Conservation (phyloP, 352 stramenopile species). For the Phytophthora kernoviae region DNA sequence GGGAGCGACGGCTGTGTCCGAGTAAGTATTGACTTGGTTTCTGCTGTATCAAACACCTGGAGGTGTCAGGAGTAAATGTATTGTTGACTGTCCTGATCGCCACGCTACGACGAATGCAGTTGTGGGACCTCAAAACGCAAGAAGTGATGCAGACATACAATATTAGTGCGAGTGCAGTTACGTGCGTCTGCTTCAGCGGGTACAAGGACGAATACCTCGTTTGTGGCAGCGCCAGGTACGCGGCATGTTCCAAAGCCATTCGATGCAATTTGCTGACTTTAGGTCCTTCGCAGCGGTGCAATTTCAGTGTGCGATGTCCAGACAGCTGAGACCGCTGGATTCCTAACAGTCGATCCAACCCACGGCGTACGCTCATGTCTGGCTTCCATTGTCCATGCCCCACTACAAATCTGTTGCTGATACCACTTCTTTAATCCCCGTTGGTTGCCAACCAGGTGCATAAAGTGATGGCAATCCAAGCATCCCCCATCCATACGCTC, state of each 20-base stretch:
- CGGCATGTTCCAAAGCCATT: not conserved
- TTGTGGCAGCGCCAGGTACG: constrained; percentile 67
- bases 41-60: too few relatives aligned
- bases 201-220: constrained; percentile 79
- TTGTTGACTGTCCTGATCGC: too few relatives aligned
- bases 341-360: constrained; percentile 52
- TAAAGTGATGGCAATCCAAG: constrained; percentile 56
- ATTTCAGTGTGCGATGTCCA: constrained; percentile 74
- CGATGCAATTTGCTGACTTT: not conserved
- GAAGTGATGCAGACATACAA: constrained; percentile 70
- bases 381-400: not conserved
- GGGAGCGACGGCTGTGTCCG: constrained; percentile 61
- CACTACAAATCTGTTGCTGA: not conserved
- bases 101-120: too few relatives aligned
- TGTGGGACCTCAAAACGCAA: constrained; percentile 83
- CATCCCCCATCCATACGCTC: constrained; percentile 69
- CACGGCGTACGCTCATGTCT: constrained; percentile 30
- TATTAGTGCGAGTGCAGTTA: constrained; percentile 66
- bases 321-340: constrained; percentile 50
- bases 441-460: constrained; percentile 37
- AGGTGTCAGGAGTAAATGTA: too few relatives aligned
- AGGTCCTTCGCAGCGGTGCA: constrained; percentile 38
- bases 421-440: not conserved
- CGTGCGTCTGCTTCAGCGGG: constrained; percentile 66
- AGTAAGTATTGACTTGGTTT: constrained; percentile 22